Conservation (phyloP, 176 grass and related monocot genomes). For the Olyra latifolia region DNA sequence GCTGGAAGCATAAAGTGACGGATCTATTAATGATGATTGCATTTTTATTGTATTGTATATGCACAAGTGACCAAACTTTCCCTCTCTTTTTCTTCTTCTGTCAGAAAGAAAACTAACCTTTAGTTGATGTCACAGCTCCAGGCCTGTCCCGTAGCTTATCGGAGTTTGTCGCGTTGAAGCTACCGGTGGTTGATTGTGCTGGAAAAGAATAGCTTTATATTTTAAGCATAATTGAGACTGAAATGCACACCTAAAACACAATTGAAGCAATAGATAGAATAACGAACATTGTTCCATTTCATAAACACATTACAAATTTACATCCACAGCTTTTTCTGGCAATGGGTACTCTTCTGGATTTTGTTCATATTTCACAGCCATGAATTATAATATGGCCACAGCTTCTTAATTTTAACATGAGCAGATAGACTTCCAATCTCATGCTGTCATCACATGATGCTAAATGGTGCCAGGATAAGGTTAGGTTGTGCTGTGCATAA, state of each 20-base stretch:
- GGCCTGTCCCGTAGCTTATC: conserved; percentile 66
- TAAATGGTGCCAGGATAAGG: background rate
- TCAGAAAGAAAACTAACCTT: conserved; percentile 58
- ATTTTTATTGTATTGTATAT: background rate
- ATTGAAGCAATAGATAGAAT: background rate
- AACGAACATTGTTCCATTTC: background rate
- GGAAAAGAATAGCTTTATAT: conserved; percentile 3
- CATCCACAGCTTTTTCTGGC: background rate
- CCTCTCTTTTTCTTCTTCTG: background rate
- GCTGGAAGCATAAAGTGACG: conserved; percentile 50
- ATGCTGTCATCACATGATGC: background rate
- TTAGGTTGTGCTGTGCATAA: background rate
- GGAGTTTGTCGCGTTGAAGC: conserved; percentile 47
- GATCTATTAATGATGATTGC: conserved; percentile 5
- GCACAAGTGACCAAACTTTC: background rate
- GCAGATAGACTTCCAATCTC: background rate
- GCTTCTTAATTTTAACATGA: background rate
- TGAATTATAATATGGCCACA: background rate
- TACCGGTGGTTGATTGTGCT: conserved; percentile 63
- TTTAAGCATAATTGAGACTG: background rate
- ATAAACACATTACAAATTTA: background rate
- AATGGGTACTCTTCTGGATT: background rate
- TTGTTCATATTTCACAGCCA: background rate
- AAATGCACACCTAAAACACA: background rate
- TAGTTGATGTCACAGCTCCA: conserved; percentile 55